A percentile compares a stretch with the other conserved stretches of the same genome.
phyloP scores from a whole-genome alignment of 441 rosid genomes.

The Adansonia rubrostipa region DNA sequence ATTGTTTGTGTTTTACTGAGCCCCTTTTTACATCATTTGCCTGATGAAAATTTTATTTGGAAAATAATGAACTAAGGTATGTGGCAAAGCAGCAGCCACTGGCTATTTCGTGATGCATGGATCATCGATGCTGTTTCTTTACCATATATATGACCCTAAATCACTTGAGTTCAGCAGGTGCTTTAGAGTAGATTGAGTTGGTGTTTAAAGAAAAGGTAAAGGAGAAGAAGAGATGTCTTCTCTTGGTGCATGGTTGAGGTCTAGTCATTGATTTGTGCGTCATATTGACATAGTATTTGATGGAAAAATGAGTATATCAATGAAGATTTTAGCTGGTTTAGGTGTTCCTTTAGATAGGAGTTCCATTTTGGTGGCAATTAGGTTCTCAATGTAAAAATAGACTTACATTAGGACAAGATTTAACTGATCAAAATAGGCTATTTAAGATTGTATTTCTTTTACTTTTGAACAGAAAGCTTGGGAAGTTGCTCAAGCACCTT shows the following conservation, averaged over 20 bases:
- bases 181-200: not conserved
- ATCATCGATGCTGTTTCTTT: not conserved
- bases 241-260: not conserved
- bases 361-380: not conserved
- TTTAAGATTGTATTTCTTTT: constrained; percentile 1
- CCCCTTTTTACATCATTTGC: not conserved
- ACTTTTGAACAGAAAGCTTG: constrained; percentile 88
- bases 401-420: not conserved
- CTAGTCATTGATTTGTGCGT: constrained; percentile 1
- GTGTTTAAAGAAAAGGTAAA: not conserved
- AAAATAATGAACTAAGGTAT: not conserved
- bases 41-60: not conserved
- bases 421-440: constrained; percentile 7
- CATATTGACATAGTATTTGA: not conserved
- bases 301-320: not conserved
- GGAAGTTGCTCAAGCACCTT: constrained; percentile 99
- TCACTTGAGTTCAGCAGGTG: not conserved
- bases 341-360: not conserved
- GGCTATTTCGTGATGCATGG: not conserved
- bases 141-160: not conserved
- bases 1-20: not conserved
- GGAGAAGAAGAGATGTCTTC: not conserved
- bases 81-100: not conserved
- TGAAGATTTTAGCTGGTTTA: not conserved
- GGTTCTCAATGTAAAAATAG: not conserved